phyloP scores from a whole-genome alignment of 2,329 filamentous ascomycete species.

The Spiromastix sp. region DNA sequence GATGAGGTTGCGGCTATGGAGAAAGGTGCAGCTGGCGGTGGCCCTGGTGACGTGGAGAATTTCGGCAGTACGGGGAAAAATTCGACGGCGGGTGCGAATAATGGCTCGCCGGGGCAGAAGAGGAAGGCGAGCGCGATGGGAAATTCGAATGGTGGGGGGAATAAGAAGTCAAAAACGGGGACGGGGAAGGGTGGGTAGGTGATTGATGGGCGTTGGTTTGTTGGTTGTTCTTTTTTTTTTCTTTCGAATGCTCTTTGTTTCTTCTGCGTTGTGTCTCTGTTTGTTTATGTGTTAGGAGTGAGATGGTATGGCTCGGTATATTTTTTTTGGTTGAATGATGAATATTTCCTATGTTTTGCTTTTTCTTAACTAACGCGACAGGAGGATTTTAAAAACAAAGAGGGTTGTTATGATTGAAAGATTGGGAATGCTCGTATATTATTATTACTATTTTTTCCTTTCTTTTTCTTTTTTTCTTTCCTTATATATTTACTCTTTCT shows the following conservation, averaged over 20 bases:
- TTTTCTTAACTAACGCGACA: neutral
- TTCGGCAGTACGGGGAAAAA: slow-evolving; percentile 7
- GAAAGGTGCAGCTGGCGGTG: slow-evolving; percentile 40
- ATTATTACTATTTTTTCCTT: neutral
- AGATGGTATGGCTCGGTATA: slow-evolving; percentile 5
- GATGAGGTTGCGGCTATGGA: slow-evolving; percentile 92
- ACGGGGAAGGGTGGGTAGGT: slow-evolving; percentile 43
- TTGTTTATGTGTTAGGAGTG: neutral
- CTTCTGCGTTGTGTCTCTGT: slow-evolving; percentile 7
- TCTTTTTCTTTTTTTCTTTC: neutral
- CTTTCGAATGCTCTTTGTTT: slow-evolving; percentile 14
- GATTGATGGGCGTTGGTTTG: slow-evolving; percentile 31
- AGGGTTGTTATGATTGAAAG: slow-evolving; percentile 2
- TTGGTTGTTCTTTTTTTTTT: slow-evolving; percentile 20
- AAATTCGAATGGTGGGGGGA: slow-evolving; percentile 11
- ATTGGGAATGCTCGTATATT: slow-evolving; percentile 1
- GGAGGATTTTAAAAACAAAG: neutral
- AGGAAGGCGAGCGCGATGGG: slow-evolving; percentile 38
- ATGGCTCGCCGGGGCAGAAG: slow-evolving; percentile 33
- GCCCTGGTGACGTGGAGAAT: slow-evolving; percentile 26
- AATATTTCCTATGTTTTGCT: slow-evolving; percentile 16
- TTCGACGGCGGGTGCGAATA: slow-evolving; percentile 20
- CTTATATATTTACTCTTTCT: neutral
- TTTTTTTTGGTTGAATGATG: slow-evolving; percentile 7
- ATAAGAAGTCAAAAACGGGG: slow-evolving; percentile 42